These are phyloP conservation scores for Hypoxylon sp. DNA, from an alignment of 2,329 filamentous ascomycete species.

Conservation along the genomic window DNA sequence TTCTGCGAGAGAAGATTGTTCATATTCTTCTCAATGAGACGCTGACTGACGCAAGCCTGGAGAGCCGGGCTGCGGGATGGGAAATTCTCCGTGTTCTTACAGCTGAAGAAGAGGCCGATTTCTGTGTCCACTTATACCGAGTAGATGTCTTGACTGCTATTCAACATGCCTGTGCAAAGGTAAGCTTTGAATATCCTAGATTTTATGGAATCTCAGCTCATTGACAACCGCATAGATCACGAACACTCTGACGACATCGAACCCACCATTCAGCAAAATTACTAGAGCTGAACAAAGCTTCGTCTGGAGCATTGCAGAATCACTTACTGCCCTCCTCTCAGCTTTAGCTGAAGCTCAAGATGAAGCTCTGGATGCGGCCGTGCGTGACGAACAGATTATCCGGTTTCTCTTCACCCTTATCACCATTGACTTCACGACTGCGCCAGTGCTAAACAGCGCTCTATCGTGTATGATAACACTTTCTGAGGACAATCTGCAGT, in stretches of 20 bases:
- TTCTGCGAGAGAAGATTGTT: constrained; percentile 76
- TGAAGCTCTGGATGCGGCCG: constrained; percentile 69
- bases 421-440: constrained; percentile 56
- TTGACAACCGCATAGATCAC: constrained; percentile 54
- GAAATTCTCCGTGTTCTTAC: constrained; percentile 72
- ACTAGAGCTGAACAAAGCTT: constrained; percentile 67
- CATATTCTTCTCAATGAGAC: constrained; percentile 73
- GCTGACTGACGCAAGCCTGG: constrained; percentile 71
- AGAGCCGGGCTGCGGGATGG: constrained; percentile 77
- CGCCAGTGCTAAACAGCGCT: constrained; percentile 61
- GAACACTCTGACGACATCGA: constrained; percentile 58
- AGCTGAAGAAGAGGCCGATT: constrained; percentile 74
- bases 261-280: constrained; percentile 60
- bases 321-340: constrained; percentile 66
- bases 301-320: constrained; percentile 67
- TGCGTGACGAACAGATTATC: constrained; percentile 62
- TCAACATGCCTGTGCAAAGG: constrained; percentile 66
- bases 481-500: constrained; percentile 69
- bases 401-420: constrained; percentile 69
- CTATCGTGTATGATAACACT: constrained; percentile 69
- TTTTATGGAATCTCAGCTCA: not conserved
- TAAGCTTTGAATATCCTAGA: constrained; percentile 53
- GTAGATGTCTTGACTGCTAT: constrained; percentile 72
- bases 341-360: constrained; percentile 71
- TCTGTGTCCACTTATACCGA: constrained; percentile 74